phyloP scores from a whole-genome alignment of 2,329 filamentous ascomycete genomes.

The Iodosphaeria phyllophila region DNA sequence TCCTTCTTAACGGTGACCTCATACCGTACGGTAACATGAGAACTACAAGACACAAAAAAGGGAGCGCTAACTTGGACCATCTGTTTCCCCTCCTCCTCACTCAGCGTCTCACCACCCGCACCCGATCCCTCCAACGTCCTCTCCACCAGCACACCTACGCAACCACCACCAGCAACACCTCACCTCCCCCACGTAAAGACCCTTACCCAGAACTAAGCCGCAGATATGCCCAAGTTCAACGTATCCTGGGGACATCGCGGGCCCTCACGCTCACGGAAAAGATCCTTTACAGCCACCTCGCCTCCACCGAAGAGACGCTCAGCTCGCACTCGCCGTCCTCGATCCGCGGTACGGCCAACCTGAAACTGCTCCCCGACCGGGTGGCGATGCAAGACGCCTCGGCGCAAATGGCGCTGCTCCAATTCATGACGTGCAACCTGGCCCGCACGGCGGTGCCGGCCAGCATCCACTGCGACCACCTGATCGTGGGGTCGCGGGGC shows the following conservation, averaged over 20 bases:
- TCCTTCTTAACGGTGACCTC: too few relatives aligned
- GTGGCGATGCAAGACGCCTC: constrained; percentile 99
- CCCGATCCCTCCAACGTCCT: too few relatives aligned
- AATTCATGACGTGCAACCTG: constrained; percentile 96
- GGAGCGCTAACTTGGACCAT: too few relatives aligned
- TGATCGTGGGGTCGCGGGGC: constrained; percentile 90
- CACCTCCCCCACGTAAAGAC: too few relatives aligned
- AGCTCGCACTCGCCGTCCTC: constrained; percentile 66
- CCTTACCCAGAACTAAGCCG: constrained; percentile 43
- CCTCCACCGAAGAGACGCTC: constrained; percentile 76
- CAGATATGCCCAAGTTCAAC: constrained; percentile 32
- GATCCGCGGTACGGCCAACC: constrained; percentile 73
- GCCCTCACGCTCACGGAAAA: constrained; percentile 84
- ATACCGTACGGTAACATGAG: too few relatives aligned
- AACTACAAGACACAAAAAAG: too few relatives aligned
- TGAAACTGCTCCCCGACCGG: constrained; percentile 92
- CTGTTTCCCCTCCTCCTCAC: too few relatives aligned
- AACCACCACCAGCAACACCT: too few relatives aligned
- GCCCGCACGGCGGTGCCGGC: constrained; percentile 81
- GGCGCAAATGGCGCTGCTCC: constrained; percentile 92
- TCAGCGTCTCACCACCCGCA: too few relatives aligned
- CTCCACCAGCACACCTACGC: too few relatives aligned
- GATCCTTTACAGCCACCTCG: constrained; percentile 91
- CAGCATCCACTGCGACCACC: constrained; percentile 96
- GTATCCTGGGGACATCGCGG: too few relatives aligned